A percentile compares a stretch with the other conserved stretches of the same genome.
Conservation (phyloP, 1,284 basidiomycete genomes). For the Ceratobasidium sp. region DNA sequence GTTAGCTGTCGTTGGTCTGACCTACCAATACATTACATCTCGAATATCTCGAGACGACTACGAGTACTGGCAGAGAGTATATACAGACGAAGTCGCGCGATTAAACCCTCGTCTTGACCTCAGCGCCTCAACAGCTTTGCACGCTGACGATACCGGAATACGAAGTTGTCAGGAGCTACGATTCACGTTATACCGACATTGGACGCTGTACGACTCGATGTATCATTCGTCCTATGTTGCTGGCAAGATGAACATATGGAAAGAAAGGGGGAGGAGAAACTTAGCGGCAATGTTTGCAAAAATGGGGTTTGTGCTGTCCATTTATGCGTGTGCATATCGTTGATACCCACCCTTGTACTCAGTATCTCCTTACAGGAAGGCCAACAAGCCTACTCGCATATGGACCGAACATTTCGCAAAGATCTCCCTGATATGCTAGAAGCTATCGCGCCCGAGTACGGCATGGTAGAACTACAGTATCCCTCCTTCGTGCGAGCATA, state of each 20-base stretch:
- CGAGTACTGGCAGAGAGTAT: slow-evolving; percentile 83
- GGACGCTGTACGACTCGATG: slow-evolving; percentile 98
- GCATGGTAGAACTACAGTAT: slow-evolving; percentile 94
- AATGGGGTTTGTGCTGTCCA: slow-evolving; percentile 84
- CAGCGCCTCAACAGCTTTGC: slow-evolving; percentile 43
- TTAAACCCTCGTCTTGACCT: slow-evolving; percentile 73
- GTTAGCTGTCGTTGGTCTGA: slow-evolving; percentile 94
- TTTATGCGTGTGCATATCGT: slow-evolving; percentile 27
- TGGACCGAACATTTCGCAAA: slow-evolving; percentile 95
- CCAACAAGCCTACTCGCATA: slow-evolving; percentile 93
- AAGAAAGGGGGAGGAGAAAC: slow-evolving; percentile 90
- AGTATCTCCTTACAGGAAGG: slow-evolving; percentile 95
- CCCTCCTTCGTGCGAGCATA: slow-evolving; percentile 93
- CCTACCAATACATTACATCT: slow-evolving; percentile 90
- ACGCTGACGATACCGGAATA: slow-evolving; percentile 83
- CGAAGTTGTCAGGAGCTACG: slow-evolving; percentile 88
- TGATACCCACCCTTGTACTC: slow-evolving; percentile 27
- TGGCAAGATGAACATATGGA: slow-evolving; percentile 95
- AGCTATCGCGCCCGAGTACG: slow-evolving; percentile 94
- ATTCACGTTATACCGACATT: slow-evolving; percentile 96
- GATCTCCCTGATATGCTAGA: slow-evolving; percentile 88
- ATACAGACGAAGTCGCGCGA: slow-evolving; percentile 90
- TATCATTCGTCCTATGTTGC: slow-evolving; percentile 97
- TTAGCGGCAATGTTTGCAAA: slow-evolving; percentile 95
- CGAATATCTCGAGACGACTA: slow-evolving; percentile 91